Evolutionary conservation across 1,284 basidiomycete species (phyloP).

Genomic region (Wolfiporia cocos): DNA sequence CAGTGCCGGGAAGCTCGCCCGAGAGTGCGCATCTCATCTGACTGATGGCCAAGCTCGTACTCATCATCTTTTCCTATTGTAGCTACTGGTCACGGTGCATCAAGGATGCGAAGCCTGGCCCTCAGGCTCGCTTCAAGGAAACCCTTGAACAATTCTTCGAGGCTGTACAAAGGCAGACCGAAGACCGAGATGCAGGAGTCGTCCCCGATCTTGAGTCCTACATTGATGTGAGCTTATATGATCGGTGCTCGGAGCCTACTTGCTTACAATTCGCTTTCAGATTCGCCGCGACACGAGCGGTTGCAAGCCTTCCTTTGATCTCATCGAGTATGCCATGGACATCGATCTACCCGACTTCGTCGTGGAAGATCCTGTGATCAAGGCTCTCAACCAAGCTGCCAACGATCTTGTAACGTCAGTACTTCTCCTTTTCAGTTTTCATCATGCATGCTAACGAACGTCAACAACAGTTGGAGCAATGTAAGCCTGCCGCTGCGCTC

Average conservation of each 20-base stretch:
- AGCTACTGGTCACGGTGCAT: constrained; percentile 33
- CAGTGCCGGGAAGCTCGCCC: constrained; percentile 25
- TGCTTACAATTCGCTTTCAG: background rate
- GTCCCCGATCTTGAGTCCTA: constrained; percentile 35
- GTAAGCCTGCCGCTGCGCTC: constrained; percentile 30
- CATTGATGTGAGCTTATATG: constrained; percentile 22
- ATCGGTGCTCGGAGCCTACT: background rate
- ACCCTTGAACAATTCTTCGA: constrained; percentile 32
- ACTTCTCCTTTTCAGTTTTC: background rate
- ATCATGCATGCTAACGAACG: background rate
- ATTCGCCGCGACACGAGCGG: constrained; percentile 24
- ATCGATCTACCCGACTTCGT: constrained; percentile 34
- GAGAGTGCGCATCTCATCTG: constrained; percentile 22
- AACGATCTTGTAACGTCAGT: constrained; percentile 33
- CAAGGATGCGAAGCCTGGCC: constrained; percentile 22
- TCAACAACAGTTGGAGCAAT: constrained; percentile 28
- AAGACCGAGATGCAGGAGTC: constrained; percentile 23
- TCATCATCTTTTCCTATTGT: constrained; percentile 3
- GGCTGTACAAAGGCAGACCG: constrained; percentile 30
- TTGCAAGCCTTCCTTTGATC: constrained; percentile 33
- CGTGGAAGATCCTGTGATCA: constrained; percentile 30
- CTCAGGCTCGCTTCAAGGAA: constrained; percentile 31
- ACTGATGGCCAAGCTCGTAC: background rate
- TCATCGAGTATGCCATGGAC: constrained; percentile 34
- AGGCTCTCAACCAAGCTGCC: constrained; percentile 29